Percentiles rank a stretch among this genome's conserved stretches.
Evolutionary conservation across 371 early-diverging fungal genomes (phyloP).

Genomic region (Rhizopus sp.): DNA sequence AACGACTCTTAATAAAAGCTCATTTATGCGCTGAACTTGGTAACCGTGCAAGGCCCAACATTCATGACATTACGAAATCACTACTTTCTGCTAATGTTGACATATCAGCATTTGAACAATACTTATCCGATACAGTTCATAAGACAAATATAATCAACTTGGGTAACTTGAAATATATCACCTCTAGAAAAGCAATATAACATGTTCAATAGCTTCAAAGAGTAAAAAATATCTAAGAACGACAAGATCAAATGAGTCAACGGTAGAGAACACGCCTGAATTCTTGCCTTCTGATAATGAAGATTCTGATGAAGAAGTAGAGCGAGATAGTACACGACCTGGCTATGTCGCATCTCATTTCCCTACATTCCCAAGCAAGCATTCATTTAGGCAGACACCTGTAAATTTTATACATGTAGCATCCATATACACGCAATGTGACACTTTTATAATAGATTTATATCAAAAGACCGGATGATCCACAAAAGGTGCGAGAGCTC

Average conservation of each 20-base stretch:
- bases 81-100: constrained; percentile 41
- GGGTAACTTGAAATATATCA: background rate
- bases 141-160: background rate
- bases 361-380: constrained; percentile 61
- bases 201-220: constrained; percentile 4
- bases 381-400: constrained; percentile 63
- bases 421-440: background rate
- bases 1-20: constrained; percentile 45
- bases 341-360: constrained; percentile 55
- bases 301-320: constrained; percentile 39
- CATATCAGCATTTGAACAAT: constrained; percentile 34
- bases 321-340: constrained; percentile 27
- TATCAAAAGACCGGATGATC: constrained; percentile 60
- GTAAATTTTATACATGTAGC: constrained; percentile 33
- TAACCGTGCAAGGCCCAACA: constrained; percentile 54
- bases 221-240: constrained; percentile 27
- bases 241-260: constrained; percentile 22
- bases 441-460: constrained; percentile 43
- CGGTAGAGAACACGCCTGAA: constrained; percentile 35
- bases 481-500: constrained; percentile 60
- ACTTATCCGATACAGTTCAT: constrained; percentile 17
- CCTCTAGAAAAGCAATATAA: background rate
- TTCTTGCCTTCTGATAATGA: constrained; percentile 52
- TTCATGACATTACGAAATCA: constrained; percentile 54
- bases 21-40: constrained; percentile 58